Conservation (phyloP, 768 basidiomycete species). For the Xerocomellus chrysenteron region DNA sequence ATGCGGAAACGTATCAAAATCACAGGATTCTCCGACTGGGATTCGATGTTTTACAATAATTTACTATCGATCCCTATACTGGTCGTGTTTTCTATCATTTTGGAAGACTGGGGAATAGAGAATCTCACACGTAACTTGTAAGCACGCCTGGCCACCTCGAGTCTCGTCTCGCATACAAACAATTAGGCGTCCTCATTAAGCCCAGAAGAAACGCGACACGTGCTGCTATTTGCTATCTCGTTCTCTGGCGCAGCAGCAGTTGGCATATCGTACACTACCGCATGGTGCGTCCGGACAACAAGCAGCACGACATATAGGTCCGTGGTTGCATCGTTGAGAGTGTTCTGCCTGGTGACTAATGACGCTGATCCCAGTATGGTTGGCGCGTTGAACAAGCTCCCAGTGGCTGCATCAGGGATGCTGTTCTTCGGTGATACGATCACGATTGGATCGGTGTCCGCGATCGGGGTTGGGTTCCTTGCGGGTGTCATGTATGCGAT, state of each 20-base stretch:
- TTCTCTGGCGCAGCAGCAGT: conserved; percentile 98
- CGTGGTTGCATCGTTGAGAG: conserved; percentile 13
- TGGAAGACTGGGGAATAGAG: conserved; percentile 86
- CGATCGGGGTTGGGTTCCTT: conserved; percentile 85
- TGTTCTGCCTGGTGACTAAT: conserved; percentile 4
- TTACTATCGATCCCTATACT: conserved; percentile 91
- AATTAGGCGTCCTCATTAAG: conserved; percentile 39
- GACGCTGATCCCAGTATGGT: conserved; percentile 67
- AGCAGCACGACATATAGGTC: conserved; percentile 98
- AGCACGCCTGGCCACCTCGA: conserved; percentile 32
- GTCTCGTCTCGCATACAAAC: neutral
- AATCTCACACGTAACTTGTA: conserved; percentile 87
- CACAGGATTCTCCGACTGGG: conserved; percentile 97
- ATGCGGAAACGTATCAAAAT: conserved; percentile 97
- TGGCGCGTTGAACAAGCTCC: conserved; percentile 94
- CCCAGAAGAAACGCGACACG: conserved; percentile 74
- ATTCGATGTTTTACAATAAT: conserved; percentile 99
- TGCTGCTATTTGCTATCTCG: conserved; percentile 83
- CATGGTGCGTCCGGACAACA: conserved; percentile 96
- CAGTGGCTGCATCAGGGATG: conserved; percentile 98
- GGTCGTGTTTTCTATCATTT: conserved; percentile 71
- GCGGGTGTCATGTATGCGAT: conserved; percentile 91
- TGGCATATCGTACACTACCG: conserved; percentile 96
- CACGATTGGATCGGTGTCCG: conserved; percentile 85
- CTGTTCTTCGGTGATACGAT: conserved; percentile 92